Evolutionary conservation across 768 basidiomycete species (phyloP), one percentile per base, ranked within the genome.

Genomic region (Exsudoporus frostii): DNA sequence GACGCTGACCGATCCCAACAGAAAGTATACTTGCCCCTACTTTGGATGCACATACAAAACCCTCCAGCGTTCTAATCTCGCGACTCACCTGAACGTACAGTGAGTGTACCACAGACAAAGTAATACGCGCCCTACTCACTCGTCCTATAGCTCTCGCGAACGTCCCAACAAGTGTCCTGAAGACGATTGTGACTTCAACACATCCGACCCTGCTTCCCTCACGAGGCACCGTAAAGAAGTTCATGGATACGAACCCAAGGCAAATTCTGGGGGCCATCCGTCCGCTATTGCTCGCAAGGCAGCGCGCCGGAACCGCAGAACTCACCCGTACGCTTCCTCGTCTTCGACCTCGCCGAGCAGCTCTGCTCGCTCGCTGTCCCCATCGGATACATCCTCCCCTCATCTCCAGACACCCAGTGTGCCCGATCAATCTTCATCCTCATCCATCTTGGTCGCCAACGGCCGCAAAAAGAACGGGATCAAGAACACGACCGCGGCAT

Each of bases 71-170:
- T 65, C 65, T 0, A 72, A 71, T 29, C 19, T 72, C 1, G n/a
- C 36, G 0, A 66, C 61, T 0, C 71, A 72, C 24, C 15, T 63
- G 15, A 66, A 65, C 8, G 61, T 46, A 3, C 72, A 73, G 71
- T 71, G 45, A 54, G 71, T 68, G 19, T 27, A 2, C 24, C 19
- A 45, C 33, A 10, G 24, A 40, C 27, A 14, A 20, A 15, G 13
- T 0, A 20, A 25, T 15, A 20, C n/a, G 19, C 3, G 2, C 22
- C 8, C 22, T 4, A 4, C 57, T 66, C 5, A 58, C 13, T 10
- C 5, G 14, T 38, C 7, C 45, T 7, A 32, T 24, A 68, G 67
- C 24, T 43, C 56, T 1, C n/a, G 52, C 7, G 20, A 38, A 19
- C 52, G 54, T 7, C 59, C 60, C 0, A 20, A 60, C 8, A 48